Evolutionary conservation across 495 filamentous ascomycete genomes (phyloP), one percentile per base, ranked within the genome.

Genomic region (Hamigera avellanea): DNA sequence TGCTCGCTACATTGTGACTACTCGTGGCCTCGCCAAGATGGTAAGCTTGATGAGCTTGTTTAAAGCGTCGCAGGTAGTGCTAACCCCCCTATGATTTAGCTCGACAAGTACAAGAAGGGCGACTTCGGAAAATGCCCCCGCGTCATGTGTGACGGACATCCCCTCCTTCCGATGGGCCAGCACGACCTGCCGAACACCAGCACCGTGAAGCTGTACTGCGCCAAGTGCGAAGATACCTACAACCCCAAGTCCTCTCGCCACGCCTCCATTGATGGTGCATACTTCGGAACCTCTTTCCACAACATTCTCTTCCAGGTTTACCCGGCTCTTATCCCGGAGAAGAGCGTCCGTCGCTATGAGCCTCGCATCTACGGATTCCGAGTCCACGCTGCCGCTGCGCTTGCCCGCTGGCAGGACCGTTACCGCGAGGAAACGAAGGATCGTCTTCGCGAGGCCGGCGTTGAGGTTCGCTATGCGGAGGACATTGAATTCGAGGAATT

Each of bases 241-340:
- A 95, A 95, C 59, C 91, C 91, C 21, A 99, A 99, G 61, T 96
- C 91, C 5, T 91, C 88, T 9, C 86, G 91, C 32, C 91, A 99
- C 57, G 82, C 84, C 29, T 72, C 78, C 32, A 95, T 99, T 55
- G 91, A 99, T 56, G 91, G 91, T 37, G 91, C 91, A 38, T 98
- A 96, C 69, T 98, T 96, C 38, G 91, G 93, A 37, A 85, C 91
- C 27, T 89, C 83, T 5, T 98, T 98, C 70, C 89, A 94, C 69
- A 95, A 94, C 56, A 95, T 98, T 59, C 75, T 98, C 36, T 96
- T 96, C 70, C 91, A 98, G 60, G 91, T 96, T 19, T 96, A 95
- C 49, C 91, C 93, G 1, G 78, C 82, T 2, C 61, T 96, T 29
- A 73, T 91, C 27, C 89, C 91, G 4, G 66, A 75, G 44, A 96